These are phyloP conservation scores for Pythium rhizo-oryzae DNA, from an alignment of 352 stramenopile genomes.

Conservation along the genomic window DNA sequence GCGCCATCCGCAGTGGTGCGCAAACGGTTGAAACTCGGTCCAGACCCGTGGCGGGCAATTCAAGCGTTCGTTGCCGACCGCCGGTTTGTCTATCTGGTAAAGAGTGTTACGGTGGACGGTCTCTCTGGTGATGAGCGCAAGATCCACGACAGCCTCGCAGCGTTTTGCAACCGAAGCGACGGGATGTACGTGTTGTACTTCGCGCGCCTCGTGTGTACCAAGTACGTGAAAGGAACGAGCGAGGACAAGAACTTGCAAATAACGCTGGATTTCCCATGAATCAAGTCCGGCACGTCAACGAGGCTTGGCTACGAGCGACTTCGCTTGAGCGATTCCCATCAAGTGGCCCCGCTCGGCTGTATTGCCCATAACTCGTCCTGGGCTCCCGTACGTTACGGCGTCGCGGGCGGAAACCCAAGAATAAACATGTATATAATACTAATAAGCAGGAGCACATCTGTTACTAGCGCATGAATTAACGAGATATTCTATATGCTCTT, in stretches of 20 bases:
- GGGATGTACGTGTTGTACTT: neutral
- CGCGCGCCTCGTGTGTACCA: neutral
- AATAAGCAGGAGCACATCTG: no score
- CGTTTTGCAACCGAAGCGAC: neutral
- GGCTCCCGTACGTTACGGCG: no score
- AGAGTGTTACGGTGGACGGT: neutral
- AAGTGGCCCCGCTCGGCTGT: neutral
- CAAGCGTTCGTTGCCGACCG: neutral
- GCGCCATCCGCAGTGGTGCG: neutral
- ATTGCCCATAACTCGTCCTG: no score
- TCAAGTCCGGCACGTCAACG: neutral
- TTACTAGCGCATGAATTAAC: no score
- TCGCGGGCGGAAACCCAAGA: no score
- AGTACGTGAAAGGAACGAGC: neutral
- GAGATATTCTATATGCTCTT: no score
- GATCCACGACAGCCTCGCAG: neutral
- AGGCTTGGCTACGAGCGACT: neutral
- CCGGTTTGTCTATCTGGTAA: neutral
- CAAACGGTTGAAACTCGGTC: constrained; percentile 2
- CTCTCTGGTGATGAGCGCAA: neutral
- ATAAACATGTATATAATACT: no score
- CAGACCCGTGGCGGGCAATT: constrained; percentile 4
- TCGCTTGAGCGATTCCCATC: neutral
- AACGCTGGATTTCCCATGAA: neutral
- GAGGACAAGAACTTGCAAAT: neutral